Conservation (phyloP, 768 basidiomycete species). For the Panaeolus cyanescens region DNA sequence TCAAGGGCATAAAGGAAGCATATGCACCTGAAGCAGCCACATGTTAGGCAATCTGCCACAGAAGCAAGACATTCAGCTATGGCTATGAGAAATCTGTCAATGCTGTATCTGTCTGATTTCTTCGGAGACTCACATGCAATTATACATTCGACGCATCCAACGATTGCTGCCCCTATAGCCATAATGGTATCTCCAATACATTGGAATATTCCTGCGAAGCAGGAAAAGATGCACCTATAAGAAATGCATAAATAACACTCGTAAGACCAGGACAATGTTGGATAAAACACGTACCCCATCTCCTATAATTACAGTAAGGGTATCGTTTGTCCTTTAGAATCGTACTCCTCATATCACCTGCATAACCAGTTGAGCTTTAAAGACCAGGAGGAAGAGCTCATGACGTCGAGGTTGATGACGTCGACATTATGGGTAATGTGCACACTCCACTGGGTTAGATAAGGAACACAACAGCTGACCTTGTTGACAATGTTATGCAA, state of each 20-base stretch:
- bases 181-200: slow-evolving; percentile 48
- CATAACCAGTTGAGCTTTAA: too few relatives aligned
- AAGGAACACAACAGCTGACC: not conserved
- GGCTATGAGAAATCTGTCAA: slow-evolving; percentile 22
- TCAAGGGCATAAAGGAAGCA: not conserved
- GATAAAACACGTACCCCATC: not conserved
- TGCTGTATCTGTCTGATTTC: not conserved
- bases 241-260: not conserved
- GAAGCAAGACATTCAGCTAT: slow-evolving; percentile 42
- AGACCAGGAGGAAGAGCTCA: not conserved
- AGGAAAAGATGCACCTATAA: not conserved
- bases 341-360: too few relatives aligned
- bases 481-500: not conserved
- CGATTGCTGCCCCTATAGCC: slow-evolving; percentile 37
- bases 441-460: not conserved
- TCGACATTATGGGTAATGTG: not conserved
- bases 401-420: not conserved
- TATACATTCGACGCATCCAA: slow-evolving; percentile 48
- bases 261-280: not conserved
- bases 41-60: slow-evolving; percentile 45
- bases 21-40: slow-evolving; percentile 44
- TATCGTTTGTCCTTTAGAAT: too few relatives aligned
- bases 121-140: slow-evolving; percentile 37
- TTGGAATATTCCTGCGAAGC: slow-evolving; percentile 34
- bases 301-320: too few relatives aligned